Conservation (phyloP, 139 green algal species). For the Coelastrella sp. region DNA sequence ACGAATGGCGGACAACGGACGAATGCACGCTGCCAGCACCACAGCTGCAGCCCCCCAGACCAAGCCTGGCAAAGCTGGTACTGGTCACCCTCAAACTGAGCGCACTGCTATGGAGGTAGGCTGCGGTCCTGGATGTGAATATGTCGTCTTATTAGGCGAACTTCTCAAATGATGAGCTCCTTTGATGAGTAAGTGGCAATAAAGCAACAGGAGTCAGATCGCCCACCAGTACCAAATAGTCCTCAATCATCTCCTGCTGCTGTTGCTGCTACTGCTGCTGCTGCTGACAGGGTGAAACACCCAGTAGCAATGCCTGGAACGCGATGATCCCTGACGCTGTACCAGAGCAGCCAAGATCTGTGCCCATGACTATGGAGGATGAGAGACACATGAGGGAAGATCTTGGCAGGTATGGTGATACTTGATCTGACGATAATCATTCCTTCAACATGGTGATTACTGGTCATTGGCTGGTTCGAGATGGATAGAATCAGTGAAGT, state of each 20-base stretch:
- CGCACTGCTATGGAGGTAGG: conserved; percentile 2
- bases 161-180: too few relatives aligned
- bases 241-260: neutral
- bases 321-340: conserved; percentile 14
- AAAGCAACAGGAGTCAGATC: too few relatives aligned
- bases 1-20: conserved; percentile 11
- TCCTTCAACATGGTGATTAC: too few relatives aligned
- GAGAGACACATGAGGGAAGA: conserved; percentile 50
- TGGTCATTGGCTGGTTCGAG: too few relatives aligned
- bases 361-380: conserved; percentile 48
- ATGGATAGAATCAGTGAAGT: too few relatives aligned
- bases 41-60: conserved; percentile 11
- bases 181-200: too few relatives aligned
- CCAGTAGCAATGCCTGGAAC: conserved; percentile 26
- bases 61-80: neutral
- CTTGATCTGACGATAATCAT: too few relatives aligned
- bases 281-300: neutral
- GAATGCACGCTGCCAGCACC: neutral
- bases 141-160: too few relatives aligned
- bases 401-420: neutral
- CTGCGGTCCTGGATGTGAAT: too few relatives aligned
- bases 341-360: neutral
- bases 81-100: neutral
- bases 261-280: conserved; percentile 15
- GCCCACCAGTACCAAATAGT: too few relatives aligned